Conservation (phyloP, 192 early-diverging fungal genomes). For the Mortierella alpina region DNA sequence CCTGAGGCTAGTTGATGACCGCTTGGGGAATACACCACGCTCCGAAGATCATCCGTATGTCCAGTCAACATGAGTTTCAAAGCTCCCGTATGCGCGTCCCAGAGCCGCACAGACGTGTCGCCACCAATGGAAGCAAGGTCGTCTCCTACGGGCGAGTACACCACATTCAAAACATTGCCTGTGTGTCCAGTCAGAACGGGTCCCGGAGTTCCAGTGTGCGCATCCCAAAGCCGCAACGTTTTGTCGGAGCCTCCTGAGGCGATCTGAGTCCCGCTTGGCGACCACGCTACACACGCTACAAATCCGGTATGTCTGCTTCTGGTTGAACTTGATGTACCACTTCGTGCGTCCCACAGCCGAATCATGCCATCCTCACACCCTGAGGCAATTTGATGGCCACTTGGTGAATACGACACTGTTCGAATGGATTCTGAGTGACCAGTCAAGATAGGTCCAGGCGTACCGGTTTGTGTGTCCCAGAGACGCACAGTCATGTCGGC, state of each 20-base stretch:
- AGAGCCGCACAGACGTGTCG: background rate
- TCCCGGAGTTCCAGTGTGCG: background rate
- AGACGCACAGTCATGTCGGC: slow-evolving; percentile 86
- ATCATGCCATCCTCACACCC: background rate
- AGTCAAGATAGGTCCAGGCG: background rate
- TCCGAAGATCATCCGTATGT: too few species aligned
- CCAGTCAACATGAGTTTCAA: too few species aligned
- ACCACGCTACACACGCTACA: too few species aligned
- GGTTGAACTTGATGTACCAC: too few species aligned
- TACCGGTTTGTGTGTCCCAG: slow-evolving; percentile 1
- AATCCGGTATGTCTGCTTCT: too few species aligned
- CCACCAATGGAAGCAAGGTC: background rate
- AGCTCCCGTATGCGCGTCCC: too few species aligned
- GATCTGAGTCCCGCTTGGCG: too few species aligned
- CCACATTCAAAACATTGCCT: background rate
- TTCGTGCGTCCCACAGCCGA: background rate
- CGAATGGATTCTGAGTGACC: background rate
- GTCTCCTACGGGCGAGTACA: background rate
- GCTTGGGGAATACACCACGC: too few species aligned
- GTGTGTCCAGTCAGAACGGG: background rate
- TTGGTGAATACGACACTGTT: background rate
- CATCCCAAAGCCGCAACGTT: too few species aligned
- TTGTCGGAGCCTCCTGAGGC: too few species aligned
- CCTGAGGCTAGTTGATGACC: background rate
- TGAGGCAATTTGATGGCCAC: background rate